Conservation (phyloP, 139 green algal species). For the Chlamydomonas schloesseri region DNA sequence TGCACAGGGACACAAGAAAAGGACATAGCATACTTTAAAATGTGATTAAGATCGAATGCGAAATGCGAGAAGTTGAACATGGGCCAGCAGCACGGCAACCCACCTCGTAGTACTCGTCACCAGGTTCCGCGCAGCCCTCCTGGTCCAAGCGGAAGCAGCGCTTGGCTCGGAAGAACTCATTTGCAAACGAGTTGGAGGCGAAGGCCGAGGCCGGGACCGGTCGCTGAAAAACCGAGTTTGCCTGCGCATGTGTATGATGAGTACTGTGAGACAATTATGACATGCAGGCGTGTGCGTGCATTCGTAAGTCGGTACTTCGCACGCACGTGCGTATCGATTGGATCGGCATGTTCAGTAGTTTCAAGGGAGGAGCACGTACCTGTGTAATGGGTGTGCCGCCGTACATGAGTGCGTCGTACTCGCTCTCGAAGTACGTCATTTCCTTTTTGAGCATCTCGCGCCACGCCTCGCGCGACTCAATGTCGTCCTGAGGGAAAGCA, state of each 20-base stretch:
- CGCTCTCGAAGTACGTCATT: not conserved
- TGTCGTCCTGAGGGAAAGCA: not conserved
- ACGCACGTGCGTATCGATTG: too few relatives aligned
- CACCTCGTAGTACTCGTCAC: not conserved
- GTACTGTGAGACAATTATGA: too few relatives aligned
- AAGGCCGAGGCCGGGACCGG: constrained; percentile 10
- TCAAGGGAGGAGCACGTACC: not conserved
- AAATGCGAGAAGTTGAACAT: too few relatives aligned
- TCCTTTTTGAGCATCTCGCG: not conserved
- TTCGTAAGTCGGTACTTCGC: too few relatives aligned
- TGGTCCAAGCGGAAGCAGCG: not conserved
- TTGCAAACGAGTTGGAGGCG: constrained; percentile 1
- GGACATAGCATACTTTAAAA: too few relatives aligned
- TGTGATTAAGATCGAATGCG: too few relatives aligned
- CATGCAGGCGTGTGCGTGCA: too few relatives aligned
- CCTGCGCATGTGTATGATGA: not conserved
- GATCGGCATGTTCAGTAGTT: too few relatives aligned
- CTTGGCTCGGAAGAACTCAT: constrained; percentile 20
- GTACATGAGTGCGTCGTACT: constrained; percentile 33
- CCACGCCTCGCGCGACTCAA: not conserved
- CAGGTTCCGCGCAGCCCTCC: not conserved
- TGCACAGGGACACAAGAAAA: too few relatives aligned
- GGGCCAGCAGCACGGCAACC: too few relatives aligned
- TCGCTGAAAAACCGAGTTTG: not conserved
- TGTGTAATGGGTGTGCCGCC: constrained; percentile 12